phyloP scores from a whole-genome alignment of 352 stramenopile genomes.

The Globisporangium takayamanum region DNA sequence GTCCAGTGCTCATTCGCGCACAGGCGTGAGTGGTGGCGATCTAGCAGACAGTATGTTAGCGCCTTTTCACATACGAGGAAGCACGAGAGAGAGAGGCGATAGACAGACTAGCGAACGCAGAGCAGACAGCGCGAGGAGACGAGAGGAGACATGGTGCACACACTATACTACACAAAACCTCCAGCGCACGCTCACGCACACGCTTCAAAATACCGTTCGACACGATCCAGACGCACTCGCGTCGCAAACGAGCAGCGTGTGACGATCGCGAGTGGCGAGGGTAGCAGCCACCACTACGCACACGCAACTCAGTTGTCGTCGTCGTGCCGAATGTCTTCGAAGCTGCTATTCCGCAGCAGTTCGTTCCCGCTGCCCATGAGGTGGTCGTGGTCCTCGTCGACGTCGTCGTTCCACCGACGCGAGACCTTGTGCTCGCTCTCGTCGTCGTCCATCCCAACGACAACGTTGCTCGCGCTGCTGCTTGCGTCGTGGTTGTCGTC shows the following conservation, averaged over 20 bases:
- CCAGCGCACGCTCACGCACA: neutral
- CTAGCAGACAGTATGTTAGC: neutral
- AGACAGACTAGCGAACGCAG: neutral
- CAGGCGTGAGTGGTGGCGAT: neutral
- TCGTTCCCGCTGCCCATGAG: slow-evolving; percentile 75
- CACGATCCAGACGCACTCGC: neutral
- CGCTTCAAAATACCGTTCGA: neutral
- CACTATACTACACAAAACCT: slow-evolving; percentile 12
- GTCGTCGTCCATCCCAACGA: slow-evolving; percentile 32
- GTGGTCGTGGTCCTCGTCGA: slow-evolving; percentile 57
- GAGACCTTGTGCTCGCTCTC: slow-evolving; percentile 19
- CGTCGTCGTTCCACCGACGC: slow-evolving; percentile 28
- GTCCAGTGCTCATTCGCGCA: slow-evolving; percentile 21
- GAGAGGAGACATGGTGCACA: neutral
- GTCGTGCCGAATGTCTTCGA: slow-evolving; percentile 34
- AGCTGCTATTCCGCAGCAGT: slow-evolving; percentile 48
- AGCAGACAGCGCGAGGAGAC: neutral
- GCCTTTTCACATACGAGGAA: neutral
- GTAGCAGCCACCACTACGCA: too few relatives aligned
- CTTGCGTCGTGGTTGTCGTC: slow-evolving; percentile 22
- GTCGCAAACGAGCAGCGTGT: too few relatives aligned
- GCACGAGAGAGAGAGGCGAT: neutral
- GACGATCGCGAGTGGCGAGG: neutral
- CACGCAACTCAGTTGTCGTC: slow-evolving; percentile 11
- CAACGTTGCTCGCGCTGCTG: slow-evolving; percentile 7